Evolutionary conservation across 495 filamentous ascomycete species (phyloP), one percentile per base, ranked within the genome.

Genomic region (Xylaria sp.): DNA sequence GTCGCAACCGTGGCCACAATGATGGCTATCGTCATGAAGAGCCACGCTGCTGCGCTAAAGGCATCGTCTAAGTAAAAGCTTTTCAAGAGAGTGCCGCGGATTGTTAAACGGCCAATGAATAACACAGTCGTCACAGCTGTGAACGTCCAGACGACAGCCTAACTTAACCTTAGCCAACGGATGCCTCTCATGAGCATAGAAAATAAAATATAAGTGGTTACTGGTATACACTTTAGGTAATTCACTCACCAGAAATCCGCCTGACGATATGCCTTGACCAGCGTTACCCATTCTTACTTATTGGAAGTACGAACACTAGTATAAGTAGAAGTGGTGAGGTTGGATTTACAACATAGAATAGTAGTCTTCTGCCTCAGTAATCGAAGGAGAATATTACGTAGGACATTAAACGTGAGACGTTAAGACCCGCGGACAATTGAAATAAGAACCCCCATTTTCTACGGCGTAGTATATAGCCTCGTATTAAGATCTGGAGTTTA

Each of bases 1-100:
- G 8, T 33, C 15, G 67, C 50, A 19, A 74, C 11, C 12, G 72
- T 71, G 0, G 68, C 33, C 15, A 44, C 24, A 21, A 71, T 71
- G 41, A 74, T 69, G 8, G 4, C 48, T 15, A 63, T 19, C 0
- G 48, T 57, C 57, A 71, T 63, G 5, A 61, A 31, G 29, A 63
- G 15, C 72, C 68, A 74, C 19, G 72, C 69, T 15, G 64, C 19
- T 29, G 21, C 29, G 2, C 68, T 44, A 29, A 74, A 74, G 12
- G 48, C 21, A 29, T 74, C 68, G 62, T 71, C 72, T 4, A 68
- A 26, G 26, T 71, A 64, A 31, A 71, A 74, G 41, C 26, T 69
- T 58, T 71, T 71, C n/a, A 74, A 33, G 3, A 65, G 0, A n/a
- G 68, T 64, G 17, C 48, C 50, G 5, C 72, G 72, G 24, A 73